Evolutionary conservation across 768 basidiomycete species (phyloP).

Genomic region (Hemileccinum impolitum): DNA sequence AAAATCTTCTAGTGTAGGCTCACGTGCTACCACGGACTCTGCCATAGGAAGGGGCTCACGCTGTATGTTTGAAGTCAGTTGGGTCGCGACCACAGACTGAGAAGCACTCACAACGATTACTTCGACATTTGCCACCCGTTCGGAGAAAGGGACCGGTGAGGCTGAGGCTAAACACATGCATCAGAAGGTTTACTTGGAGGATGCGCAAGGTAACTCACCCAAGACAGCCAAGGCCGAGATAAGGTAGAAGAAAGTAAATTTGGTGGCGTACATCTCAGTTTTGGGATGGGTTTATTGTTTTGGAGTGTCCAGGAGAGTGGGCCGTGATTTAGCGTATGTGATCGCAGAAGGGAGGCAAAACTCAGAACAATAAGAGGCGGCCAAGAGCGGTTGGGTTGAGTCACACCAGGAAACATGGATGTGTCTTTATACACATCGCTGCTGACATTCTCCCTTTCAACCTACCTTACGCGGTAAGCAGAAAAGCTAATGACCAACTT

Average conservation of each 20-base stretch:
- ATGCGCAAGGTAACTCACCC: constrained; percentile 14
- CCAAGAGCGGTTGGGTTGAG: constrained; percentile 15
- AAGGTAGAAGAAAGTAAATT: constrained; percentile 28
- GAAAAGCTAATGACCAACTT: constrained; percentile 18
- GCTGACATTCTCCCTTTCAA: constrained; percentile 18
- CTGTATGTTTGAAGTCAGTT: constrained; percentile 6
- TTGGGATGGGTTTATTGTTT: constrained; percentile 30
- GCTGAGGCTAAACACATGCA: constrained; percentile 18
- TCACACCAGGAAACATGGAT: neutral
- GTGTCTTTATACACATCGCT: constrained; percentile 26
- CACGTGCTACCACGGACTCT: too few relatives aligned
- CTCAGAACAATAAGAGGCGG: constrained; percentile 32
- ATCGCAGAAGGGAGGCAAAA: constrained; percentile 1
- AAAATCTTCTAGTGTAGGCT: constrained; percentile 14
- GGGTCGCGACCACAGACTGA: too few relatives aligned
- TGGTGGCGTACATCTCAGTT: constrained; percentile 26
- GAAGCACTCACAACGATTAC: constrained; percentile 17
- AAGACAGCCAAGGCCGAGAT: constrained; percentile 25
- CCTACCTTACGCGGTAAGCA: constrained; percentile 25
- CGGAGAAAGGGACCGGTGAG: constrained; percentile 25
- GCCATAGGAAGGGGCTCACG: constrained; percentile 6
- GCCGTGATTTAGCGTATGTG: neutral
- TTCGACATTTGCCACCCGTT: neutral
- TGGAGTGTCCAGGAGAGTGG: neutral
- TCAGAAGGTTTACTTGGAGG: neutral